Base-by-base conservation (phyloP, 768 basidiomycete species). In the Pleurotus pulmonarius region DNA sequence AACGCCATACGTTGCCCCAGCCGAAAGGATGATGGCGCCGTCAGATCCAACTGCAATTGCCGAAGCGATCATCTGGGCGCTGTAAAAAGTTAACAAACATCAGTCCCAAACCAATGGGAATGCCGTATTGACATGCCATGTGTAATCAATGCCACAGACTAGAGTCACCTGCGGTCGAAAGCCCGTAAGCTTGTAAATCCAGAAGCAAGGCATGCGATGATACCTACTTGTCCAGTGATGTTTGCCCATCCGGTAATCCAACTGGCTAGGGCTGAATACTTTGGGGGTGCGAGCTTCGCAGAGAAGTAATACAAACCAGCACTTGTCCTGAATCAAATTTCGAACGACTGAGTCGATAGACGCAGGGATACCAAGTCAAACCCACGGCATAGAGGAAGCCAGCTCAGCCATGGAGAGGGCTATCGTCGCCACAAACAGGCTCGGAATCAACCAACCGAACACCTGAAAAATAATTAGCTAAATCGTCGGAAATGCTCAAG, bases 261-360 rank as follows among this genome's bases (percentile, higher is more conserved):
- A 60, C 85, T 83, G 1, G 85, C 82, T 51, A 90, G 69, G 5
- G 86, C 76, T 2, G 84, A 76, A 55, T 83, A 82, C 62, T 78
- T 74, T 5, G 77, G 76, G 1, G 86, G 85, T 2, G 88, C 88
- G 44, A 90, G 68, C 64, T 86, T 89, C 0, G 88, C 85, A 2
- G 88, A 86, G 68, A 89, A 90, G 67, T 89, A 90, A 66, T 90
- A 90, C 15, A 90, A 72, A 0, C 88, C 88, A 5, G 88, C 88
- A 59, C 88, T 90, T 20, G 88, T 90, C 52, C 88, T 90, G 52
- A 12, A 38, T 11, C 13, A 43, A 12, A 38, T 25, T 29, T 40
- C 26, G 6, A n/a, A 13, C 9, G 37, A 24, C 24, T n/a, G 43
- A 57, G 37, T 15, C 29, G 20, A 15, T 41, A 8, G 8, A 34